A percentile compares a stretch with the other conserved stretches of the same genome.
Conservation (phyloP, 371 early-diverging fungal species). For the Umbelopsis sp. region DNA sequence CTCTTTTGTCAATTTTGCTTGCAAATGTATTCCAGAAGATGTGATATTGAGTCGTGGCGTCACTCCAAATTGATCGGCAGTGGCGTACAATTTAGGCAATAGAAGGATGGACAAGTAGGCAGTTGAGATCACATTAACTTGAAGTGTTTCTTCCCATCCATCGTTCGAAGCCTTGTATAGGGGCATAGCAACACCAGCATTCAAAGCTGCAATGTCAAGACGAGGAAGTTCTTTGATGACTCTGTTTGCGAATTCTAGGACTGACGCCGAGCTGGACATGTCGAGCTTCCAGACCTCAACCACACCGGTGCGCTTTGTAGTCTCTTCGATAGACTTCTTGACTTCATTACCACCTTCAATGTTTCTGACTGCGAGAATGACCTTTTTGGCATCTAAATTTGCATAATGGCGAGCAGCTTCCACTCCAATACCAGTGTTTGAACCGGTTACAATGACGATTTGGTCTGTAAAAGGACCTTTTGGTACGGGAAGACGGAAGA, state of each 20-base stretch:
- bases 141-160: not conserved
- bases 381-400: not conserved
- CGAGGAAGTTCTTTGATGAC: not conserved
- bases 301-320: not conserved
- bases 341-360: not conserved
- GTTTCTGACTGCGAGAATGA: constrained; percentile 2
- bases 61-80: not conserved
- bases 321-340: not conserved
- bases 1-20: not conserved
- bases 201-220: not conserved
- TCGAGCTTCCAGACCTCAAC: constrained; percentile 10
- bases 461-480: constrained; percentile 4
- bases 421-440: not conserved
- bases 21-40: not conserved
- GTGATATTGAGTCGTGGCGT: not conserved
- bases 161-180: not conserved
- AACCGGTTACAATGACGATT: not conserved
- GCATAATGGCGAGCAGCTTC: constrained; percentile 4
- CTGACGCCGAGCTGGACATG: not conserved
- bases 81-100: not conserved
- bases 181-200: not conserved
- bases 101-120: not conserved
- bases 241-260: not conserved
- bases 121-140: constrained; percentile 10
- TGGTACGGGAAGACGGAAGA: not conserved